Evolutionary conservation across 805 yeast genomes (phyloP), one percentile per base, ranked within the genome.

Genomic region (Candida berthetii): DNA sequence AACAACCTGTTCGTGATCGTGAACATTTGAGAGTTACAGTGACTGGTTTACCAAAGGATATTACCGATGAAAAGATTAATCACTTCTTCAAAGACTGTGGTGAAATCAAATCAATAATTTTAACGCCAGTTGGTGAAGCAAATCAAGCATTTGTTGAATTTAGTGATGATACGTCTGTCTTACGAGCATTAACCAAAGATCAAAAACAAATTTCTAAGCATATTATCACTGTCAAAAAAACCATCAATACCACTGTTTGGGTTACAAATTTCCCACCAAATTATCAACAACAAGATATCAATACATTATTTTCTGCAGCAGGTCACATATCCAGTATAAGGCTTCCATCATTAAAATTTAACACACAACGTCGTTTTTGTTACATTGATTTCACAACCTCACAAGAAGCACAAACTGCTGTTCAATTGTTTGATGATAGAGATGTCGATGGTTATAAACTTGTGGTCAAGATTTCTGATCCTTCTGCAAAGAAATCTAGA

Each of bases 221-320:
- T 1, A 68, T 65, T 31, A 62, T 86, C 0, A 38, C 50, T 3
- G 83, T 86, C 0, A 56, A 55, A 3, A 59, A 72, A 29, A 58
- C 76, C 3, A 53, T 61, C 17, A 64, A 72, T 13, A 64, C 75
- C 31, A 82, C 88, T 0, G 43, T 86, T 1, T 87, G 87, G 82
- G 78, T 81, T 2, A 75, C 90, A 0, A 86, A 86, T 52, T 85
- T 74, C 50, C 89, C 95, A 0, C 82, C 86, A 2, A 52, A 62
- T 1, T 72, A 57, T 43, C 65, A 69, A 0, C 63, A 64, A 19
- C 58, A 56, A 0, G 62, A 68, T 4, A 39, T 87, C 0, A 49
- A 52, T 14, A 46, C 52, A 0, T 17, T 74, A 10, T 80, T 85
- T 52, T 42, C 54, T 0, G 36, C 57, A 2, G 53, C 51, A 33